phyloP scores from a whole-genome alignment of 208 protist genomes.

The Trypanosoma platydactyli region DNA sequence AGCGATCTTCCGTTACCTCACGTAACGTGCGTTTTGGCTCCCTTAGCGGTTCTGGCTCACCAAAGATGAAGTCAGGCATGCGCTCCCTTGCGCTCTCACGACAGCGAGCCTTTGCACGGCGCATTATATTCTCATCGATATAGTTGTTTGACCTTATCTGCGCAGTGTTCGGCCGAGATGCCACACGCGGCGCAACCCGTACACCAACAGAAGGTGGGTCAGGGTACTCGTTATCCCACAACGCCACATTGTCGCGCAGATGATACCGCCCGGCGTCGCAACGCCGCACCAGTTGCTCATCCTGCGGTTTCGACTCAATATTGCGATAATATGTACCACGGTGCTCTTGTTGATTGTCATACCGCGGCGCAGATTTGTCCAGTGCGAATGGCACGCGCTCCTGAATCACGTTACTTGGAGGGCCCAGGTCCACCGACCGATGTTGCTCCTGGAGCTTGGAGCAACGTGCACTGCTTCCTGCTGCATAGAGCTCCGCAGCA shows the following conservation, averaged over 20 bases:
- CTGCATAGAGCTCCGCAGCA: conserved; percentile 47
- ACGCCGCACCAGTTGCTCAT: not conserved
- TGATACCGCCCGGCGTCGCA: not conserved
- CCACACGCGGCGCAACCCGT: conserved; percentile 30
- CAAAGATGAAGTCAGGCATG: conserved; percentile 53
- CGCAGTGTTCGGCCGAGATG: conserved; percentile 36
- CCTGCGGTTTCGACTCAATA: conserved; percentile 17
- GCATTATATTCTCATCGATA: conserved; percentile 18
- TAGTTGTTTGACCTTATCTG: conserved; percentile 27
- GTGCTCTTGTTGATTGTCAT: conserved; percentile 39
- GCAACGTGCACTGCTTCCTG: conserved; percentile 37
- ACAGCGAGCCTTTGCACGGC: conserved; percentile 27
- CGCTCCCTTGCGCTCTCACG: conserved; percentile 27
- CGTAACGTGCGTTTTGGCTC: conserved; percentile 33
- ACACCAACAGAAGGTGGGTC: conserved; percentile 65
- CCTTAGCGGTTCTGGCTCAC: conserved; percentile 18
- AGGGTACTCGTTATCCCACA: conserved; percentile 56
- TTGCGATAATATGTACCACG: conserved; percentile 42
- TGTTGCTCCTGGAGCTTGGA: conserved; percentile 36
- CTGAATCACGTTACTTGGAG: conserved; percentile 36
- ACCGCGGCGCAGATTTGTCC: conserved; percentile 35
- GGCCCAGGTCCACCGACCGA: conserved; percentile 16
- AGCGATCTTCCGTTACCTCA: conserved; percentile 47
- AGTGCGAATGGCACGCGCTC: conserved; percentile 53
- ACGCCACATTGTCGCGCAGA: conserved; percentile 43